Evolutionary conservation across 768 basidiomycete species (phyloP).

Genomic region (Galerina sulciceps): DNA sequence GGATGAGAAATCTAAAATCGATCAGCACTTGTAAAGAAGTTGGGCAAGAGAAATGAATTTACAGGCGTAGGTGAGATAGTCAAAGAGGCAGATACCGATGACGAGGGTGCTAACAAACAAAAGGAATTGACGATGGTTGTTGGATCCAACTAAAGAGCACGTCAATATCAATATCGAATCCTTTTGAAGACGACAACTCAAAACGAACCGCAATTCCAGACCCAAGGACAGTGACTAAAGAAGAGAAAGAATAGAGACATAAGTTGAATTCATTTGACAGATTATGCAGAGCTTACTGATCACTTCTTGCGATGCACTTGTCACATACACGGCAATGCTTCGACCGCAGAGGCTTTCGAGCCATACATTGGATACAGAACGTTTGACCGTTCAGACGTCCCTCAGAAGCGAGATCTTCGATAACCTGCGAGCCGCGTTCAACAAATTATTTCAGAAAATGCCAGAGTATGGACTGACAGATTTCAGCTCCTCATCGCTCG

Average conservation of each 20-base stretch:
- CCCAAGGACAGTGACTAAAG: constrained; percentile 94
- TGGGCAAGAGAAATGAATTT: constrained; percentile 34
- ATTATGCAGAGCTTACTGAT: constrained; percentile 70
- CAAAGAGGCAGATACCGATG: constrained; percentile 77
- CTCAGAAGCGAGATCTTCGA: constrained; percentile 88
- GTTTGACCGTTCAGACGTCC: constrained; percentile 93
- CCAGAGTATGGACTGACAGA: constrained; percentile 55
- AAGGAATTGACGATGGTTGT: constrained; percentile 96
- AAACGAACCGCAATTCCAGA: constrained; percentile 93
- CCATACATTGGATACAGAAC: constrained; percentile 97
- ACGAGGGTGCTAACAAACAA: constrained; percentile 91
- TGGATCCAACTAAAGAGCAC: constrained; percentile 71
- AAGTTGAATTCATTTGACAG: neutral
- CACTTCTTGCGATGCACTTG: constrained; percentile 86
- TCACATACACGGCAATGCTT: constrained; percentile 96
- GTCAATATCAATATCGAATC: neutral
- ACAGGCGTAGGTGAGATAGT: constrained; percentile 86
- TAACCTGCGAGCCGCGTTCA: constrained; percentile 53
- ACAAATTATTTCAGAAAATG: neutral
- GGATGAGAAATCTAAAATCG: constrained; percentile 57
- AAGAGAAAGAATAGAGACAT: constrained; percentile 3
- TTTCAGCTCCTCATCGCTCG: constrained; percentile 85
- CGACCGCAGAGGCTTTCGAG: constrained; percentile 88
- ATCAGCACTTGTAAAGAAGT: neutral
- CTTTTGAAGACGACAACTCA: neutral